A percentile compares a stretch with the other conserved stretches of the same genome.
Conservation (phyloP, 805 yeast genomes). For the Lachancea sp. region DNA sequence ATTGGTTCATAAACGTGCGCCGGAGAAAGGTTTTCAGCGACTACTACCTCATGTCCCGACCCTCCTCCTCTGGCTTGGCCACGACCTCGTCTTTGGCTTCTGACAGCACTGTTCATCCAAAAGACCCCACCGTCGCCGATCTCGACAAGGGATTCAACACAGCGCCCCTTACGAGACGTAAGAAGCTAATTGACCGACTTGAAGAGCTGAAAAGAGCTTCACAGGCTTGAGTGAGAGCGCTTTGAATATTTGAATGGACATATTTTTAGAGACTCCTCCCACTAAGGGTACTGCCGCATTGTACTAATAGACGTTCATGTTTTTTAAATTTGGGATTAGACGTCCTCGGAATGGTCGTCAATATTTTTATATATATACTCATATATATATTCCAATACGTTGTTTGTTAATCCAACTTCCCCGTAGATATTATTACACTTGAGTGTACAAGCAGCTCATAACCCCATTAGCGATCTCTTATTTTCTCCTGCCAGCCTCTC, state of each 20-base stretch:
- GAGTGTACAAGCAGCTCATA: not conserved
- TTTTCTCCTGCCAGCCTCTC: not conserved
- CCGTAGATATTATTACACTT: not conserved
- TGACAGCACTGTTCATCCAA: constrained; percentile 1
- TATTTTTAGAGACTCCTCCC: no score
- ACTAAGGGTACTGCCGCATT: not conserved
- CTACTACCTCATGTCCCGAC: constrained; percentile 20
- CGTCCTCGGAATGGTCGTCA: not conserved
- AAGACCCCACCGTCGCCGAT: constrained; percentile 18
- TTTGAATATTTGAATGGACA: no score
- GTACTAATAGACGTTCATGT: constrained; percentile 3
- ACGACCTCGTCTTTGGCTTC: constrained; percentile 10
- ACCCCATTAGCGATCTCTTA: not conserved
- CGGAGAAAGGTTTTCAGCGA: constrained; percentile 53
- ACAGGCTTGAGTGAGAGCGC: constrained; percentile 2
- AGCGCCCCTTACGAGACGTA: constrained; percentile 27
- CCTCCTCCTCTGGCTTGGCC: constrained; percentile 7
- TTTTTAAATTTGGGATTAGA: not conserved
- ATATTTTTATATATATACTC: no score
- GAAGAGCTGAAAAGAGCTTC: constrained; percentile 28
- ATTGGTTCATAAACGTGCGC: constrained; percentile 87
- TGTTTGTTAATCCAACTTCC: not conserved
- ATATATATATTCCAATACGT: no score
- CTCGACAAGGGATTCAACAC: constrained; percentile 23
- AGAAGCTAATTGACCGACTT: constrained; percentile 31